These are phyloP conservation scores for Microdochium paspali DNA, from an alignment of 2,329 filamentous ascomycete genomes.

Conservation along the genomic window DNA sequence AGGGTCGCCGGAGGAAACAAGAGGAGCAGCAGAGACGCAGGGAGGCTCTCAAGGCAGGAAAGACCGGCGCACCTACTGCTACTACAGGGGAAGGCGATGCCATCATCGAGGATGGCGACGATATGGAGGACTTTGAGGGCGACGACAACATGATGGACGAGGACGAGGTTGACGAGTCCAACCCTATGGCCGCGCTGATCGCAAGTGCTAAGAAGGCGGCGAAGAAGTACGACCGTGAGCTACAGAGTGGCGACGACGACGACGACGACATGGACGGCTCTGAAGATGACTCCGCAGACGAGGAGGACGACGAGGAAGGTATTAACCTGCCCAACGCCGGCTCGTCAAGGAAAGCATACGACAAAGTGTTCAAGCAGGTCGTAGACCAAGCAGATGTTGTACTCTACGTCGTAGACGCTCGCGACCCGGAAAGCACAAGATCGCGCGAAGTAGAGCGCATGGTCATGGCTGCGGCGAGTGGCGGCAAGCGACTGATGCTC, in stretches of 20 bases:
- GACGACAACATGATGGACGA: conserved; percentile 44
- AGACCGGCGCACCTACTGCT: conserved; percentile 38
- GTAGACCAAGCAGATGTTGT: conserved; percentile 84
- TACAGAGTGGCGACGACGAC: conserved; percentile 50
- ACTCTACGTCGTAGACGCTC: conserved; percentile 85
- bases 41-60: conserved; percentile 62
- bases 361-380: conserved; percentile 93
- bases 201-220: conserved; percentile 76
- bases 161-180: conserved; percentile 55
- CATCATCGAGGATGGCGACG: conserved; percentile 33
- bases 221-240: conserved; percentile 60
- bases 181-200: conserved; percentile 86
- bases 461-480: conserved; percentile 78
- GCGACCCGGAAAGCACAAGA: conserved; percentile 82
- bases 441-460: conserved; percentile 85
- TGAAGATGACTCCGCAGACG: conserved; percentile 20
- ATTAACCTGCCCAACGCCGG: conserved; percentile 41
- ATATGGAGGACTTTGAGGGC: conserved; percentile 38
- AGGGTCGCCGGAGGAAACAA: conserved; percentile 69
- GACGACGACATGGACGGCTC: conserved; percentile 45
- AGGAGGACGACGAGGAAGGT: conserved; percentile 35
- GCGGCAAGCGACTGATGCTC: conserved; percentile 80
- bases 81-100: conserved; percentile 34
- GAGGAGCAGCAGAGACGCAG: conserved; percentile 65
- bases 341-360: conserved; percentile 75